These are phyloP conservation scores for Eimeria zaria DNA, from an alignment of 169 alveolate genomes.

Conservation along the genomic window DNA sequence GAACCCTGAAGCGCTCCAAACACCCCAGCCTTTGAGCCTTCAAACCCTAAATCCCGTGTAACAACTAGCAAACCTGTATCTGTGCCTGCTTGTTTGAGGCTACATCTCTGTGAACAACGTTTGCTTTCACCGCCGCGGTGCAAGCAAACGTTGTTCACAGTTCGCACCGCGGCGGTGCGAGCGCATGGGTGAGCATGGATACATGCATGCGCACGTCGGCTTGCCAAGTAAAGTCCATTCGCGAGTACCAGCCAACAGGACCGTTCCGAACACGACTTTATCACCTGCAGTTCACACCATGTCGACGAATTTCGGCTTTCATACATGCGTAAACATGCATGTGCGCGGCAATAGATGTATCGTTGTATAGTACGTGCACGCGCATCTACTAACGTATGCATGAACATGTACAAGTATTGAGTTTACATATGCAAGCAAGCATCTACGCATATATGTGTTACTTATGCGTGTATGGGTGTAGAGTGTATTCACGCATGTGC, in stretches of 20 bases:
- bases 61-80: neutral
- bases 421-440: neutral
- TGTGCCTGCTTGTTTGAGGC: neutral
- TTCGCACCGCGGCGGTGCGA: no score
- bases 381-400: neutral
- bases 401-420: neutral
- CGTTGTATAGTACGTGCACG: neutral
- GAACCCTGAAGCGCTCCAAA: constrained; percentile 88
- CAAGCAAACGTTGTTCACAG: no score
- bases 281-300: constrained; percentile 66
- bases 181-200: neutral
- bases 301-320: neutral
- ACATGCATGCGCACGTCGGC: constrained; percentile 89
- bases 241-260: constrained; percentile 91
- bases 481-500: neutral
- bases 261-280: constrained; percentile 91
- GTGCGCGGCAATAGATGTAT: neutral
- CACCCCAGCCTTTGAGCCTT: neutral
- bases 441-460: neutral
- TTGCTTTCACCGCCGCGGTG: neutral
- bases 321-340: neutral
- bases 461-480: neutral
- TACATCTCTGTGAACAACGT: neutral
- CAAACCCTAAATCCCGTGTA: neutral
- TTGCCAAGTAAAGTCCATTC: constrained; percentile 95